phyloP scores from a whole-genome alignment of 768 basidiomycete genomes.

The Auricularia heimuer region DNA sequence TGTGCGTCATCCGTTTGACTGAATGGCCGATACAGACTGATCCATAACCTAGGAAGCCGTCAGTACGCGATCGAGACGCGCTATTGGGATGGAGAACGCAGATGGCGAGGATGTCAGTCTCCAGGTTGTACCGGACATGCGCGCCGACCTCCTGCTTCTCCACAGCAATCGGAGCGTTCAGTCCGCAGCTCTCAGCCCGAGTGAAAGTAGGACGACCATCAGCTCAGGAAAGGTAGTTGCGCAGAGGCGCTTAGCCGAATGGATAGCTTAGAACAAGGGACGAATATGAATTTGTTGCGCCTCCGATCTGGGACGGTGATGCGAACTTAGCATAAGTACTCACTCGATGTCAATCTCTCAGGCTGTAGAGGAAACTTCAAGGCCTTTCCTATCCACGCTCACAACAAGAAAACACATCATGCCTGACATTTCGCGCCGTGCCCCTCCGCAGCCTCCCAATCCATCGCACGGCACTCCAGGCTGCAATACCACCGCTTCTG shows the following conservation, averaged over 20 bases:
- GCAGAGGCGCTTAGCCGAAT: neutral
- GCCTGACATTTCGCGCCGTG: neutral
- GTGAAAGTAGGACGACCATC: neutral
- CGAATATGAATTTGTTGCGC: no score
- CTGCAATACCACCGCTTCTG: neutral
- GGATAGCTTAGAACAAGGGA: neutral
- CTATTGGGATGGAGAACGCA: neutral
- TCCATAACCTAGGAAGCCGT: neutral
- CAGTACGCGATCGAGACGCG: neutral
- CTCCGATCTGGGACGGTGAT: no score
- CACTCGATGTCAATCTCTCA: no score
- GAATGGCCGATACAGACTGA: slow-evolving; percentile 2
- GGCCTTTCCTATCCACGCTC: no score
- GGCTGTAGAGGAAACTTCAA: no score
- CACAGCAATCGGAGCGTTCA: neutral
- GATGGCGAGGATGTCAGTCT: neutral
- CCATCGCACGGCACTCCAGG: neutral
- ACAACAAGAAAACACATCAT: no score
- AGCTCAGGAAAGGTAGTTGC: neutral
- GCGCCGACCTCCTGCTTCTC: neutral
- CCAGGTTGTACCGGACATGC: neutral
- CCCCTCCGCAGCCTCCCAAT: neutral
- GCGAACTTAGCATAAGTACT: no score
- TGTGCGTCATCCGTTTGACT: slow-evolving; percentile 25
- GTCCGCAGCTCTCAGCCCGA: neutral